Base-by-base conservation (phyloP, 129 eudicot species). In the Kitagawia praeruptora region DNA sequence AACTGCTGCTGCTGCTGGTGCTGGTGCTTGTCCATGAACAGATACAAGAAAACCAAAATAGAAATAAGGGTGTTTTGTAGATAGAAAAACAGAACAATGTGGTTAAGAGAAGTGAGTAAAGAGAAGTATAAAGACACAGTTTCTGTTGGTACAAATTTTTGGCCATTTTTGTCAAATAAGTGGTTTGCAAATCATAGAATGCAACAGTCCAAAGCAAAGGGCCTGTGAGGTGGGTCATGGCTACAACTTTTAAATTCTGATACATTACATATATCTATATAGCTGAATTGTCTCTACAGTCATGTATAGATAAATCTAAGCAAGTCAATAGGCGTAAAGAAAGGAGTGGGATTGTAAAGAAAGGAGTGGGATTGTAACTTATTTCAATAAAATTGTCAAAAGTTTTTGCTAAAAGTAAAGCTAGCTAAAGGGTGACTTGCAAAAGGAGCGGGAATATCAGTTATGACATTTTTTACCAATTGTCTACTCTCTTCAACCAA, bases 1-100 rank as follows among this genome's bases (percentile, higher is more conserved):
- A 83, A 92, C 81, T 74, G 95, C 82, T 80, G 49, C 48, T 74
- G 95, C 82, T 80, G 49, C 48, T 45, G 41, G 0, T 47, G 76
- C 67, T 77, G 80, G 67, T 82, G 91, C 86, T 91, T 89, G 85
- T 86, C 99, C 99, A 95, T 95, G 83, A 83, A 75, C 80, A 81
- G 82, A 82, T 77, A 82, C 81, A 86, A 86, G 71, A 85, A 41
- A 14, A 34, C n/a, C 80, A 77, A 81, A 53, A 40, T 6, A 71
- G 82, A 79, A 78, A 78, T 77, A 81, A 21, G 46, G 85, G 77
- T 70, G 47, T 86, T 78, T 77, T 76, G 77, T 83, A 84, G 88
- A 80, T 77, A 75, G 89, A 77, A 85, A 84, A 77, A 80, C n/a
- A 84, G 53, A 39, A 70, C 51, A 53, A 91, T 83, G 87, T 89